Percentiles rank a stretch among this genome's conserved stretches.
phyloP scores from a whole-genome alignment of 2,329 filamentous ascomycete species.

The Capronia epimyces region DNA sequence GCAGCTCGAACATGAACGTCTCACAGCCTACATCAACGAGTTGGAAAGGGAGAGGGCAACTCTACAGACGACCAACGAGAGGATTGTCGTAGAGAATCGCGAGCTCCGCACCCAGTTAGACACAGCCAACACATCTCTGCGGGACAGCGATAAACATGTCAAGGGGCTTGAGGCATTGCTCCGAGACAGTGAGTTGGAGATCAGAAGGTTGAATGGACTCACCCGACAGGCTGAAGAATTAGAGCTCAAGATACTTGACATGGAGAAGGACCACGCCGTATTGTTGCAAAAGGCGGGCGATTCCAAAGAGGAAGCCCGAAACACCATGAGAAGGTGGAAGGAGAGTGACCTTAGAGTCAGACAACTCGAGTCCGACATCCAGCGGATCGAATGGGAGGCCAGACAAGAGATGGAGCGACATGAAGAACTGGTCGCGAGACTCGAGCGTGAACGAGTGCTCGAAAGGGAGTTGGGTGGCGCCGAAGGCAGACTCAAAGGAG shows the following conservation, averaged over 20 bases:
- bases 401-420: conserved; percentile 75
- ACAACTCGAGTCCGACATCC: conserved; percentile 79
- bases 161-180: conserved; percentile 70
- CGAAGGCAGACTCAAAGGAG: conserved; percentile 72
- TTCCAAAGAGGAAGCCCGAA: conserved; percentile 68
- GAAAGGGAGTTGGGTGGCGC: conserved; percentile 77
- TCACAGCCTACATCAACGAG: conserved; percentile 63
- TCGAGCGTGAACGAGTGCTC: conserved; percentile 76
- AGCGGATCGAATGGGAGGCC: conserved; percentile 79
- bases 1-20: conserved; percentile 71
- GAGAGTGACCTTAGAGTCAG: conserved; percentile 73
- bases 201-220: conserved; percentile 67
- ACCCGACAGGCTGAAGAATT: conserved; percentile 70
- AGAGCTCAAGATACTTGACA: conserved; percentile 69
- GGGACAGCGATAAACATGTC: conserved; percentile 74
- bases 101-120: conserved; percentile 78
- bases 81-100: conserved; percentile 76
- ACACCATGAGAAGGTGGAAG: conserved; percentile 76
- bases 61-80: conserved; percentile 70
- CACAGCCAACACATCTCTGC: conserved; percentile 68
- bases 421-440: conserved; percentile 69
- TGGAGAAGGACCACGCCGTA: conserved; percentile 75
- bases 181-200: conserved; percentile 68
- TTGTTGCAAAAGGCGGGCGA: conserved; percentile 63
- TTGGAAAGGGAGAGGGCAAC: conserved; percentile 68